Conservation (phyloP, 2,329 filamentous ascomycete species). For the Cephalotrichum gorgonifer region DNA sequence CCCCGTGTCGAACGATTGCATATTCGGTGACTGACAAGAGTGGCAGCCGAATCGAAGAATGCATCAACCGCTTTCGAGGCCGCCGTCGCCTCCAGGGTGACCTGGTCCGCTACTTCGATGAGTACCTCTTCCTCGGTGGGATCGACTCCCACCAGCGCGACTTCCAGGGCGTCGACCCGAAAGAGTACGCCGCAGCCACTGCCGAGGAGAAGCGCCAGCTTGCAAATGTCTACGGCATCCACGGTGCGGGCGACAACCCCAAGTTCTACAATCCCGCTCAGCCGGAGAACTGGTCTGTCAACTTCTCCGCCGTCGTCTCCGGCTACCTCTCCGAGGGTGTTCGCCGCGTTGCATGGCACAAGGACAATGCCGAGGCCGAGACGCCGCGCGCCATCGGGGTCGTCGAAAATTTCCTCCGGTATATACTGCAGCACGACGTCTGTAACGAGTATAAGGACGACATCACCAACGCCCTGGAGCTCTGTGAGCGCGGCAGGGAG, state of each 20-base stretch:
- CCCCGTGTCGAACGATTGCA: background rate
- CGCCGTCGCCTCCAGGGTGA: slow-evolving; percentile 62
- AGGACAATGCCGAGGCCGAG: background rate
- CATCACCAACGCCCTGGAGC: slow-evolving; percentile 50
- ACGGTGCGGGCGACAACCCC: slow-evolving; percentile 17
- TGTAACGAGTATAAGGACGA: slow-evolving; percentile 69
- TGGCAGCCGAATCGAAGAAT: slow-evolving; percentile 67
- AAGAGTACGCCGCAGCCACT: slow-evolving; percentile 35
- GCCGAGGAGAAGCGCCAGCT: slow-evolving; percentile 14
- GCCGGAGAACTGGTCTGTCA: slow-evolving; percentile 58
- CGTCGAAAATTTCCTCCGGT: slow-evolving; percentile 79
- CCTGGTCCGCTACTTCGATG: slow-evolving; percentile 57
- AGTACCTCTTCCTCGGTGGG: slow-evolving; percentile 76
- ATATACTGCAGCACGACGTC: slow-evolving; percentile 73
- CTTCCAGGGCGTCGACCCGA: slow-evolving; percentile 10
- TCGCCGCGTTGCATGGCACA: slow-evolving; percentile 29
- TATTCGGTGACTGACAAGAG: slow-evolving; percentile 8
- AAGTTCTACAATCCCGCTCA: slow-evolving; percentile 41
- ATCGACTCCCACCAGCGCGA: slow-evolving; percentile 53
- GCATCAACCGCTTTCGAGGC: slow-evolving; percentile 70
- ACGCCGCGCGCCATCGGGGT: slow-evolving; percentile 46
- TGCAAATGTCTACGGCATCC: background rate
- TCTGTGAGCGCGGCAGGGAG: slow-evolving; percentile 56
- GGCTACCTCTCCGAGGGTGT: slow-evolving; percentile 61
- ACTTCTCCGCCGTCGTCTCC: slow-evolving; percentile 68